These are phyloP conservation scores for Cystofilobasidium bisporidii DNA, from an alignment of 768 basidiomycete genomes.

Conservation along the genomic window DNA sequence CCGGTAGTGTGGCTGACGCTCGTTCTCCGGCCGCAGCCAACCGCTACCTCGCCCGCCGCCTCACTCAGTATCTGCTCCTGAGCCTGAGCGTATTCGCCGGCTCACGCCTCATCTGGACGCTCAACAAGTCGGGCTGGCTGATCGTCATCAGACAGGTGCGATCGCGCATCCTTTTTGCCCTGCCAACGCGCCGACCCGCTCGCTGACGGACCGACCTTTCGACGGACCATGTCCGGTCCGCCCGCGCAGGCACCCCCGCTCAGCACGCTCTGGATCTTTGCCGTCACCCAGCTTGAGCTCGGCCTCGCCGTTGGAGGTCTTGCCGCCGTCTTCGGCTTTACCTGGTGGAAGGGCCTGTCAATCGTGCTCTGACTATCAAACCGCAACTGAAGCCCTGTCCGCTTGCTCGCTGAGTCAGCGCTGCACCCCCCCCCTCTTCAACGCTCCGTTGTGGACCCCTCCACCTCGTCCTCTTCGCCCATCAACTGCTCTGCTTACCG, in stretches of 20 bases:
- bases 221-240: not conserved
- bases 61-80: constrained; percentile 10
- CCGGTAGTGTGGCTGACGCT: no score
- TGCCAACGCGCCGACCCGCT: no score
- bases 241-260: constrained; percentile 21
- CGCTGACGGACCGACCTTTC: not conserved
- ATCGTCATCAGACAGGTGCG: constrained; percentile 23
- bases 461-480: no score
- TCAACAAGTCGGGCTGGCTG: constrained; percentile 25
- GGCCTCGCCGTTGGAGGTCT: constrained; percentile 16
- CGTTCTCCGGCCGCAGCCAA: constrained; percentile 11
- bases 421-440: not conserved
- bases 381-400: no score
- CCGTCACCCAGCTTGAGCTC: constrained; percentile 21
- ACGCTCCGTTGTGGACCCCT: not conserved
- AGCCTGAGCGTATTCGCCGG: constrained; percentile 6
- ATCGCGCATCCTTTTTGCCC: not conserved
- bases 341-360: constrained; percentile 22
- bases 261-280: constrained; percentile 23
- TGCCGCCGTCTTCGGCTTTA: constrained; percentile 1
- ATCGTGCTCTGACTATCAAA: constrained; percentile 8
- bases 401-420: no score
- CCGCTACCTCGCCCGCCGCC: not conserved
- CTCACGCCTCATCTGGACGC: constrained; percentile 14
- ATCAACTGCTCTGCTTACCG: no score